These are phyloP conservation scores for Cryptococcus hybrid DNA, from an alignment of 1,284 basidiomycete genomes.

Conservation along the genomic window DNA sequence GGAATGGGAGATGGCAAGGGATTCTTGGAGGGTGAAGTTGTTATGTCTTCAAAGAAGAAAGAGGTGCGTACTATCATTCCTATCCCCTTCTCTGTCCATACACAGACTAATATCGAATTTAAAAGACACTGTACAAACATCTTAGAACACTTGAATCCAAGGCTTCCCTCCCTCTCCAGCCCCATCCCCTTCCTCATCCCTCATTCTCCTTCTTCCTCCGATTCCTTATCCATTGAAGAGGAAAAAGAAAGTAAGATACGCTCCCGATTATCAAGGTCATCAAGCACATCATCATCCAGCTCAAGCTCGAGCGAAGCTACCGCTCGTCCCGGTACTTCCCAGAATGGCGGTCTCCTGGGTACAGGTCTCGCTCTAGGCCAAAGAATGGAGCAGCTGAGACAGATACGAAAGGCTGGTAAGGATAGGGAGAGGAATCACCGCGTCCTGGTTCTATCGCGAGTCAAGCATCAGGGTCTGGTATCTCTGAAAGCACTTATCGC, in stretches of 20 bases:
- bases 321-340: slow-evolving; percentile 16
- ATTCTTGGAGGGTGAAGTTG: slow-evolving; percentile 40
- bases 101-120: not conserved
- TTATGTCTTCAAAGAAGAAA: slow-evolving; percentile 44
- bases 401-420: not conserved
- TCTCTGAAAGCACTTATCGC: not conserved
- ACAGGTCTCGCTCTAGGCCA: not conserved
- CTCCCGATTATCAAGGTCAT: not conserved
- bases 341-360: not conserved
- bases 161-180: slow-evolving; percentile 14
- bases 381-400: not conserved
- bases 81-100: not conserved
- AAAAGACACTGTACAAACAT: slow-evolving; percentile 38
- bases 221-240: not conserved
- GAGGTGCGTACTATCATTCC: slow-evolving; percentile 26
- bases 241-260: not conserved
- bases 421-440: not conserved
- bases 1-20: slow-evolving; percentile 48
- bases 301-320: slow-evolving; percentile 31
- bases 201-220: slow-evolving; percentile 12
- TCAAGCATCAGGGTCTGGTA: not conserved
- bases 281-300: slow-evolving; percentile 9
- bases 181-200: slow-evolving; percentile 27
- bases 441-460: too few relatives aligned
- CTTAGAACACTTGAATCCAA: slow-evolving; percentile 26